Conservation (phyloP, 495 filamentous ascomycete genomes). For the Chaetomium tenue region DNA sequence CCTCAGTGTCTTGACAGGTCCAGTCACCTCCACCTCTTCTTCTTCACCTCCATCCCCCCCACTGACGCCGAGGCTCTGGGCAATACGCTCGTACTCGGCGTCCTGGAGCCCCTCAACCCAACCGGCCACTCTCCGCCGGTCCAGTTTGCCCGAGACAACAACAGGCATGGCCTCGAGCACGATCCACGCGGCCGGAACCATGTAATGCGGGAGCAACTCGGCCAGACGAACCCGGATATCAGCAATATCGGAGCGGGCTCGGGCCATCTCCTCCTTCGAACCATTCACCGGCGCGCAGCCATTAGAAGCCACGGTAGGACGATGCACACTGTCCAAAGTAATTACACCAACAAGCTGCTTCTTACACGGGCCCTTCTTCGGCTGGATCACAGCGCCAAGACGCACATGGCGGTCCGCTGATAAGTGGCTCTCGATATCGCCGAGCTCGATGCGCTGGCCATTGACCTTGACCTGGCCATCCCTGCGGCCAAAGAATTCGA, state of each 20-base stretch:
- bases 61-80: slow-evolving; percentile 15
- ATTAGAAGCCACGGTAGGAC: slow-evolving; percentile 2
- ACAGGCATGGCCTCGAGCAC: slow-evolving; percentile 52
- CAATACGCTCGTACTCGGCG: slow-evolving; percentile 21
- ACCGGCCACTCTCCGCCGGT: slow-evolving; percentile 41
- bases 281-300: slow-evolving; percentile 36
- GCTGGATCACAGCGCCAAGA: slow-evolving; percentile 25
- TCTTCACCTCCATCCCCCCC: slow-evolving; percentile 9
- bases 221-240: slow-evolving; percentile 16
- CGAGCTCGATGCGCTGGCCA: slow-evolving; percentile 41
- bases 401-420: slow-evolving; percentile 26
- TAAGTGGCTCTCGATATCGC: slow-evolving; percentile 54
- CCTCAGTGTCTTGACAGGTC: slow-evolving; percentile 16
- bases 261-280: slow-evolving; percentile 16
- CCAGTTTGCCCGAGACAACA: slow-evolving; percentile 53
- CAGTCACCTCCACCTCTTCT: slow-evolving; percentile 14
- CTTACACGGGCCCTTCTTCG: slow-evolving; percentile 26
- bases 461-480: slow-evolving; percentile 41
- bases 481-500: slow-evolving; percentile 48
- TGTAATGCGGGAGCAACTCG: slow-evolving; percentile 43
- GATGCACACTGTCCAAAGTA: slow-evolving; percentile 16
- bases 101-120: slow-evolving; percentile 26
- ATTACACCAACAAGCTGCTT: slow-evolving; percentile 25
- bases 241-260: slow-evolving; percentile 18
- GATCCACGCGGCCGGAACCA: slow-evolving; percentile 58